Base-by-base conservation (phyloP, 345 rosid species). In the Gossypium rotundifolium region DNA sequence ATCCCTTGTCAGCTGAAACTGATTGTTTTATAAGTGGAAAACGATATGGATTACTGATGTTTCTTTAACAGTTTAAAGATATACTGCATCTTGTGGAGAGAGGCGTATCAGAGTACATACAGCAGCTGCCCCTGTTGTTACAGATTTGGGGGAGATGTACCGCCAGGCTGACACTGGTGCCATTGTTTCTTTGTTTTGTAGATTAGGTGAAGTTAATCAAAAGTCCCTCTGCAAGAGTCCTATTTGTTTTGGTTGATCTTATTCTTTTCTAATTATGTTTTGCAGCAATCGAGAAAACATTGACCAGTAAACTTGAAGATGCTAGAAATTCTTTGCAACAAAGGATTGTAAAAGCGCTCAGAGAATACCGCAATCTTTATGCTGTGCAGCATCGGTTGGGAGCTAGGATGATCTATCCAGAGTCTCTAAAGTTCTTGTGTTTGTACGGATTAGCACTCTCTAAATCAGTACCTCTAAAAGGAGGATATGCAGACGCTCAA, bases 71-170 rank as follows among this genome's bases (percentile, higher is more conserved):
- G 64, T 79, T 52, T 68, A 81, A 87, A 96, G 99, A 73, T 96
- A 96, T 77, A 96, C 99, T 72, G 98, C 99, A 70, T 96, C 99
- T 57, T 96, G 98, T 57, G 99, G 99, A 81, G 99, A 96, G 88
- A 93, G 99, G 79, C 97, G 99, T 71, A 96, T 96, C 79, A 91
- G 98, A 84, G 93, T 96, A 74, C 99, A 93, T 80, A 96, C 99
- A 4, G 87, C 94, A 52, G 90, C 91, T 51, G 97, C 95, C 22
- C 98, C 97, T 38, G 95, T 93, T 33, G 97, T 91, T 79, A 33
- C 99, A 58, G 93, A 93, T 78, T 88, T 96, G 79, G 94, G 97
- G 77, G 97, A 96, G 78, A 96, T 96, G 98, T 96, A 96, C 80
- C 86, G 93, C 49, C 95, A 86, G 65, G 99, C 99, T 77, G 99